phyloP scores from a whole-genome alignment of 305 asterid species.

The Fraxinus platypoda region DNA sequence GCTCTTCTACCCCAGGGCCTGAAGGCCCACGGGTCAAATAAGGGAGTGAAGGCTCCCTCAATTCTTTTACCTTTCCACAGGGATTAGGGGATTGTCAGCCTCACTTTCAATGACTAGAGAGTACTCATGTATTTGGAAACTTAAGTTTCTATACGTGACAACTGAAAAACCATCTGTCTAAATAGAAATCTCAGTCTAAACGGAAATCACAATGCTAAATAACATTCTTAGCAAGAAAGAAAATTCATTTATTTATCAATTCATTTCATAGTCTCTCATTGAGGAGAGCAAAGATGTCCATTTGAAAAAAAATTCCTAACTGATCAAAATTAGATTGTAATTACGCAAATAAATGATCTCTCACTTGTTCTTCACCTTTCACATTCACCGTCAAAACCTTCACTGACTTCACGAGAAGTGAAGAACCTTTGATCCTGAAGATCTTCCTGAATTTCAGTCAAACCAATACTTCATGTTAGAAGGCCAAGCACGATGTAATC shows the following conservation, averaged over 20 bases:
- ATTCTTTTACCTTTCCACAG: background rate
- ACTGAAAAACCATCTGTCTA: constrained; percentile 15
- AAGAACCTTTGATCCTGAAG: constrained; percentile 33
- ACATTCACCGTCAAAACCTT: constrained; percentile 33
- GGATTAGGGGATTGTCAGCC: background rate
- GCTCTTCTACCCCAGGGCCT: background rate
- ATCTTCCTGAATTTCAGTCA: constrained; percentile 44
- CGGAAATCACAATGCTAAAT: background rate
- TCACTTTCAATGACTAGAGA: constrained; percentile 2
- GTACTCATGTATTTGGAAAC: background rate
- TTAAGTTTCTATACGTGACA: background rate
- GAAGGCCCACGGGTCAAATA: background rate
- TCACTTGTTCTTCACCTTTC: constrained; percentile 67
- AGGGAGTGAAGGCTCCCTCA: background rate
- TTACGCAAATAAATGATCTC: constrained; percentile 32
- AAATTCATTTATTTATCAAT: background rate
- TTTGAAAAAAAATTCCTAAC: background rate
- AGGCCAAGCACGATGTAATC: constrained; percentile 10
- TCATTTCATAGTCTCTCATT: constrained; percentile 5
- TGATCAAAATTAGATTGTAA: constrained; percentile 20
- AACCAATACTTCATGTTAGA: constrained; percentile 15
- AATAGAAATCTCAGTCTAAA: background rate
- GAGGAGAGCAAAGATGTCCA: background rate
- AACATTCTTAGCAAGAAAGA: background rate
- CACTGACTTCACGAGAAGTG: constrained; percentile 39